Conservation (phyloP, 305 asterid genomes). For the Plantago coronopus region DNA sequence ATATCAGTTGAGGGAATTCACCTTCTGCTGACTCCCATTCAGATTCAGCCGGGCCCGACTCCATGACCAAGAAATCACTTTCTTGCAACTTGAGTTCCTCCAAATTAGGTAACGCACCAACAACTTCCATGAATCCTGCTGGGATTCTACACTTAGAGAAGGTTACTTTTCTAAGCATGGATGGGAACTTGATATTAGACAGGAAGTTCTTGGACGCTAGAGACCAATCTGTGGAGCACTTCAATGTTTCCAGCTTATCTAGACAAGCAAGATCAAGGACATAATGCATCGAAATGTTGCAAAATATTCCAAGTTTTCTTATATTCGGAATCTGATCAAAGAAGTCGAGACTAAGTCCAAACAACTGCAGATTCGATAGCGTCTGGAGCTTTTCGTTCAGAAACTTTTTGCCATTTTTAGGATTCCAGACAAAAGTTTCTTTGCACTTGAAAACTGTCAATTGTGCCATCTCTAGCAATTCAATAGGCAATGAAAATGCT, state of each 20-base stretch:
- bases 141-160: slow-evolving; percentile 13
- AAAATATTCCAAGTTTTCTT: slow-evolving; percentile 1
- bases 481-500: slow-evolving; percentile 4
- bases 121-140: not conserved
- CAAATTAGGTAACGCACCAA: slow-evolving; percentile 25
- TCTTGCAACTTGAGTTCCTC: slow-evolving; percentile 16
- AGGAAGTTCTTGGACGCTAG: not conserved
- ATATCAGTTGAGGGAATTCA: not conserved
- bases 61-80: not conserved
- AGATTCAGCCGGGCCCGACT: not conserved
- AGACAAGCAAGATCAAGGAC: too few relatives aligned
- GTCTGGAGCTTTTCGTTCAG: slow-evolving; percentile 17
- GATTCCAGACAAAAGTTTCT: not conserved
- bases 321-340: slow-evolving; percentile 16
- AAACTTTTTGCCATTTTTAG: not conserved
- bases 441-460: slow-evolving; percentile 17
- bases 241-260: slow-evolving; percentile 15
- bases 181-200: not conserved
- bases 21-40: slow-evolving; percentile 20
- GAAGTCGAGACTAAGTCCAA: not conserved
- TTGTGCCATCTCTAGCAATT: slow-evolving; percentile 19
- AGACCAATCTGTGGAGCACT: not conserved
- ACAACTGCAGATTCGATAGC: not conserved
- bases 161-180: slow-evolving; percentile 7
- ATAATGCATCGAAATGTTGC: not conserved